phyloP scores from a whole-genome alignment of 352 stramenopile genomes.

The Plasmopara viticola region DNA sequence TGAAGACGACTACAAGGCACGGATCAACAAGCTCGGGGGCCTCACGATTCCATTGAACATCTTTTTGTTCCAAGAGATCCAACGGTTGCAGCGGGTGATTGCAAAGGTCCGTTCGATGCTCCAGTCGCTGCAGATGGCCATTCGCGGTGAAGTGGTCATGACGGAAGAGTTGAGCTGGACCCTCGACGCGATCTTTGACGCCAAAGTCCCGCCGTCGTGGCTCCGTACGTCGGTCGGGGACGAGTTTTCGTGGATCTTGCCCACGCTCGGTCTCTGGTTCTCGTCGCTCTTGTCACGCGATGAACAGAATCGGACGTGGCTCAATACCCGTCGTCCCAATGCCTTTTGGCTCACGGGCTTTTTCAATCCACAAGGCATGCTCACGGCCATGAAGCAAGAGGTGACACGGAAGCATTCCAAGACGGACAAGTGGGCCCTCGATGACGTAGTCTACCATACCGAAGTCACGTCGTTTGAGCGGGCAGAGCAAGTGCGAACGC shows the following conservation, averaged over 20 bases:
- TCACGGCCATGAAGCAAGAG: constrained; percentile 99
- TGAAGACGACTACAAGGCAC: constrained; percentile 96
- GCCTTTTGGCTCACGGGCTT: constrained; percentile 98
- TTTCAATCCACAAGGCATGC: constrained; percentile 97
- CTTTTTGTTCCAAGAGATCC: constrained; percentile 98
- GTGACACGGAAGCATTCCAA: constrained; percentile 95
- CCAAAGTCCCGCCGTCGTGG: constrained; percentile 92
- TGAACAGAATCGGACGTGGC: constrained; percentile 94
- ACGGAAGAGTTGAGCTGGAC: constrained; percentile 94
- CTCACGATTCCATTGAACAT: constrained; percentile 97
- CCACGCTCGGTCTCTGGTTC: constrained; percentile 96
- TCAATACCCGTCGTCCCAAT: constrained; percentile 91
- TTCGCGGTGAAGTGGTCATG: constrained; percentile 98
- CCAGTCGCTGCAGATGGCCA: constrained; percentile 94
- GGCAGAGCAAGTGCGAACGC: constrained; percentile 81
- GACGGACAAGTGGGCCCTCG: constrained; percentile 95
- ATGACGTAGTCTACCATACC: constrained; percentile 97
- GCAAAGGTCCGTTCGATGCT: constrained; percentile 94
- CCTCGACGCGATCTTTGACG: constrained; percentile 95
- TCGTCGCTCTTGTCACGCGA: constrained; percentile 93
- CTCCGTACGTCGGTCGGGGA: constrained; percentile 94
- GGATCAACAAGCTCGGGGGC: constrained; percentile 94
- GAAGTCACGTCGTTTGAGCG: constrained; percentile 94
- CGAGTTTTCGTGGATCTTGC: constrained; percentile 97
- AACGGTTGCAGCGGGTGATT: constrained; percentile 94